These are phyloP conservation scores for Suillus clintonianus DNA, from an alignment of 768 basidiomycete genomes.

Conservation along the genomic window DNA sequence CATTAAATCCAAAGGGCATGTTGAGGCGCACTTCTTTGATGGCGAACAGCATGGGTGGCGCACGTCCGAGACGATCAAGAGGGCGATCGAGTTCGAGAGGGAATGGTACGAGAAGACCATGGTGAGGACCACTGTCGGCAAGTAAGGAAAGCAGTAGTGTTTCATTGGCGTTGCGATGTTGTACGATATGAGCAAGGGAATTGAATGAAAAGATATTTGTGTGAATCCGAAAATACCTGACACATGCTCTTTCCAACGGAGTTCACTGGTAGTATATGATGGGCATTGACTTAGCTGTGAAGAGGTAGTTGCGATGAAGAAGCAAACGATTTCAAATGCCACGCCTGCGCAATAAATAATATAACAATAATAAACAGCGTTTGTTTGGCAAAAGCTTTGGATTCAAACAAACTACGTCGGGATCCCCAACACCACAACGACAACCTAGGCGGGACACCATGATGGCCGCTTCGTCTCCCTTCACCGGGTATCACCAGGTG, in stretches of 20 bases:
- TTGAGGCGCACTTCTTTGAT: conserved; percentile 43
- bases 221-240: not conserved
- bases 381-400: not conserved
- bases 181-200: not conserved
- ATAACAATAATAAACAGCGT: not conserved
- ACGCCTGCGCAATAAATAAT: too few relatives aligned
- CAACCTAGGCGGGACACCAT: not conserved
- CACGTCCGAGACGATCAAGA: conserved; percentile 36
- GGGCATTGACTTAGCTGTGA: too few relatives aligned
- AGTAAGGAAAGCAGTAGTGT: not conserved
- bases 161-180: not conserved
- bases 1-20: conserved; percentile 8
- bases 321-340: too few relatives aligned
- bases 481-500: conserved; percentile 68
- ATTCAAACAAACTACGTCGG: not conserved
- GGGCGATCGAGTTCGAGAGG: conserved; percentile 35
- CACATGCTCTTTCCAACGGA: not conserved
- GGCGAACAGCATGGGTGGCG: conserved; percentile 46
- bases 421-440: not conserved
- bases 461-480: not conserved
- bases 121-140: not conserved
- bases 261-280: not conserved
- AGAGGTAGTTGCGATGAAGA: too few relatives aligned
- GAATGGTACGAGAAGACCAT: conserved; percentile 34
- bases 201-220: not conserved